These are phyloP conservation scores for Pseudogymnoascus sp. DNA, from an alignment of 2,329 filamentous ascomycete genomes.

Conservation along the genomic window DNA sequence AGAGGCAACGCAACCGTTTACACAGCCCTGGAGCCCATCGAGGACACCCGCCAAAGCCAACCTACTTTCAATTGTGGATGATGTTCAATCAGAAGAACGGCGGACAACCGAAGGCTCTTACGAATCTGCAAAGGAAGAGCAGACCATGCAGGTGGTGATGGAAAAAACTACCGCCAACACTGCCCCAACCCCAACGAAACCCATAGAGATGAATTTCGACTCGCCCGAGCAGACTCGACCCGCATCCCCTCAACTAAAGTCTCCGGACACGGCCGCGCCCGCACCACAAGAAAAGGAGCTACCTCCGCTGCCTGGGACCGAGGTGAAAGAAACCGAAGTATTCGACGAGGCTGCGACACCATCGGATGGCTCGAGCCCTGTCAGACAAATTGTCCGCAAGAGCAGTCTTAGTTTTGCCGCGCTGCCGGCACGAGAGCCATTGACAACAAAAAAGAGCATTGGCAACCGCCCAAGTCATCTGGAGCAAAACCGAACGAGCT, in stretches of 20 bases:
- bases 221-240: neutral
- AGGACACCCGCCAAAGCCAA: slow-evolving; percentile 20
- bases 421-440: slow-evolving; percentile 79
- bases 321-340: neutral
- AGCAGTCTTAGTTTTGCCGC: slow-evolving; percentile 94
- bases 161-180: slow-evolving; percentile 10
- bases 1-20: neutral
- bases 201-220: slow-evolving; percentile 1
- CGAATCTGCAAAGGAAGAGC: slow-evolving; percentile 36
- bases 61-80: neutral
- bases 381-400: slow-evolving; percentile 73
- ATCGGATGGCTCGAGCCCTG: slow-evolving; percentile 65
- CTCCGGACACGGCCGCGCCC: neutral
- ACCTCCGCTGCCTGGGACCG: neutral
- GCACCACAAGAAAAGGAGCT: neutral
- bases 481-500: slow-evolving; percentile 63
- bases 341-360: slow-evolving; percentile 35
- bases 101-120: slow-evolving; percentile 29
- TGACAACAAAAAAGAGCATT: slow-evolving; percentile 76
- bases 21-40: slow-evolving; percentile 26
- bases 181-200: neutral
- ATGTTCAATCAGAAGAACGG: slow-evolving; percentile 18
- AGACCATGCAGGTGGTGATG: slow-evolving; percentile 24
- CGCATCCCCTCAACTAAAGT: neutral
- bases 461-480: slow-evolving; percentile 66